Base-by-base conservation (phyloP, 345 rosid genomes). In the Citrus inodora region DNA sequence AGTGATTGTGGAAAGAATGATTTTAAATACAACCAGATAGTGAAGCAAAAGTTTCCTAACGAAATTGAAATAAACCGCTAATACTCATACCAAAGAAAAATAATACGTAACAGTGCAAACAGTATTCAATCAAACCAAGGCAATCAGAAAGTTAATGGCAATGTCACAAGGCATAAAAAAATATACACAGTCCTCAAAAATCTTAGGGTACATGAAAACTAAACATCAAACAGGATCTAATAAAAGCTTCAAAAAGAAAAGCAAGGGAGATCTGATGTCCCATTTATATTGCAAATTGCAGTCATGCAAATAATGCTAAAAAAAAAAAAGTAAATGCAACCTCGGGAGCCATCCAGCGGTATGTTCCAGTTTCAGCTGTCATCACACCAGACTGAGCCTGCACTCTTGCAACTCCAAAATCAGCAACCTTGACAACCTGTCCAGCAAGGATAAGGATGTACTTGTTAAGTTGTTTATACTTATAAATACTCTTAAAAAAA, bases 341-440 rank as follows among this genome's bases (percentile, higher is more conserved):
- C 94, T 96, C 98, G 38, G 99, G 99, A 85, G 97, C 98, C 98
- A 96, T 96, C 99, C 99, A 96, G 73, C 97, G 93, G 89, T 96
- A 96, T 28, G 99, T 96, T 83, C 99, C 98, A 71, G 98, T 94
- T 89, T 93, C 98, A 77, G 97, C 98, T 51, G 98, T 94, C 98
- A 94, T 93, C 63, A 94, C 98, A 46, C 97, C 99, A 76, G 97
- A 87, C 67, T 92, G 89, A 76, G 92, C 83, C 88, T 90, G 94
- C 86, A 96, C 99, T 84, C 98, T 89, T 78, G 98, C 95, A 79
- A 92, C 98, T 71, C 99, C 99, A 86, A 96, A 96, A 89, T 96
- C 99, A 71, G 98, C 98, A 80, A 92, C 98, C 85, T 92, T 92
- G 62, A 94, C 99, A 80, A 96, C 97, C 99, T 94, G 90, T 67